Evolutionary conservation across 2,329 filamentous ascomycete genomes (phyloP), one percentile per base, ranked within the genome.

Genomic region (Neofusicoccum ribis): DNA sequence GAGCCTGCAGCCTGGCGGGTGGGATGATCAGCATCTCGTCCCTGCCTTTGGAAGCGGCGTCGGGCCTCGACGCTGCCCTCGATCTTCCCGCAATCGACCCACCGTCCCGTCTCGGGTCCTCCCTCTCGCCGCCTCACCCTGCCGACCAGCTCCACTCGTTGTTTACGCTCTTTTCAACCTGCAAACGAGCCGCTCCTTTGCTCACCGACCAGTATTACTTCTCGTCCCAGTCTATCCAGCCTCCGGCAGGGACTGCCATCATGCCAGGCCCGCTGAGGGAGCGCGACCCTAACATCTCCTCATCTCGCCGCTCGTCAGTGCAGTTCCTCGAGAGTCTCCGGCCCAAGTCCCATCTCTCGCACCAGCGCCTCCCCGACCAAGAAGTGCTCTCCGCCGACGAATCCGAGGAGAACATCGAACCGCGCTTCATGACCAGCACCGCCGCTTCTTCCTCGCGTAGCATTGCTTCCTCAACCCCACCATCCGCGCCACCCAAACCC

Each of bases 371-470:
- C 15, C 17, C 52, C 52, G 47, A 67, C 68, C 37, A 71, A 68
- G 54, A 72, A 70, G 46, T 36, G 64, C 20, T 61, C 47, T 7
- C 65, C 54, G 17, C 47, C 36, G 41, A 64, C 15, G 15, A 64
- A 15, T 34, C 65, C 27, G 34, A 52, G 23, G 46, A 65, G 59
- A 50, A 63, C 62, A 34, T 54, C 62, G 44, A 58, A 34, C 47
- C 66, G 34, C 70, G 68, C 39, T 67, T 73, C n/a, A 52, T 73
- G 34, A 66, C 69, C 12, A 68, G 68, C 14, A 72, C 72, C 11
- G 71, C 70, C 46, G 66, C 72, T 14, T 74, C 72, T n/a, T 67
- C 70, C 3, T 68, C 69, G 7, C 72, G 70, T 56, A 63, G 58
- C 50, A 58, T 67, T 9, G 58, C 64, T 23, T 56, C 67, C 17